Conservation (phyloP, 768 basidiomycete species). For the Lentinula guzmanii region DNA sequence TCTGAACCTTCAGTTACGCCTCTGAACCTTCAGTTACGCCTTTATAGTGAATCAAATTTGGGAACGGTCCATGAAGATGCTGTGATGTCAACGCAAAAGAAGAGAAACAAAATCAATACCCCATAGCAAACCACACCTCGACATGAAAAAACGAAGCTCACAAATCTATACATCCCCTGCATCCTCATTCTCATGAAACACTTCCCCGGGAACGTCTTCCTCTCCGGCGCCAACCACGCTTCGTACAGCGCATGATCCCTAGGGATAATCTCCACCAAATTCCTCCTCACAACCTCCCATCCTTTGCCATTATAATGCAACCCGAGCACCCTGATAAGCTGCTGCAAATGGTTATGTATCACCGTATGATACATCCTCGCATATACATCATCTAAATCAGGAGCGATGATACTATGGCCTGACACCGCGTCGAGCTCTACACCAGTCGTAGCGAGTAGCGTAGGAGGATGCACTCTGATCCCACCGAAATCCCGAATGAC, state of each 20-base stretch:
- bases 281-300: constrained; percentile 43
- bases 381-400: constrained; percentile 49
- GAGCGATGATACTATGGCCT: constrained; percentile 45
- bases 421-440: constrained; percentile 40
- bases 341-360: constrained; percentile 56
- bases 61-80: constrained; percentile 51
- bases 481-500: constrained; percentile 57
- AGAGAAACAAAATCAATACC: neutral
- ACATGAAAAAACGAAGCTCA: constrained; percentile 23
- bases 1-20: constrained; percentile 6
- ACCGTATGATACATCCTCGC: constrained; percentile 53
- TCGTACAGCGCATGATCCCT: constrained; percentile 36
- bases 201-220: constrained; percentile 44
- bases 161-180: constrained; percentile 49
- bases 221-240: constrained; percentile 46
- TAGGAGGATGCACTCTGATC: constrained; percentile 44
- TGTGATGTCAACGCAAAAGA: constrained; percentile 13
- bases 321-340: constrained; percentile 50
- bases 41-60: constrained; percentile 47
- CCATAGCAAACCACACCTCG: neutral
- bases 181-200: constrained; percentile 56
- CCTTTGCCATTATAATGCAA: constrained; percentile 52
- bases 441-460: constrained; percentile 43
- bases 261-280: constrained; percentile 38
- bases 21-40: constrained; percentile 18